A percentile compares a stretch with the other conserved stretches of the same genome.
phyloP scores from a whole-genome alignment of 208 protist genomes.

The Wallacemonas sp. region DNA sequence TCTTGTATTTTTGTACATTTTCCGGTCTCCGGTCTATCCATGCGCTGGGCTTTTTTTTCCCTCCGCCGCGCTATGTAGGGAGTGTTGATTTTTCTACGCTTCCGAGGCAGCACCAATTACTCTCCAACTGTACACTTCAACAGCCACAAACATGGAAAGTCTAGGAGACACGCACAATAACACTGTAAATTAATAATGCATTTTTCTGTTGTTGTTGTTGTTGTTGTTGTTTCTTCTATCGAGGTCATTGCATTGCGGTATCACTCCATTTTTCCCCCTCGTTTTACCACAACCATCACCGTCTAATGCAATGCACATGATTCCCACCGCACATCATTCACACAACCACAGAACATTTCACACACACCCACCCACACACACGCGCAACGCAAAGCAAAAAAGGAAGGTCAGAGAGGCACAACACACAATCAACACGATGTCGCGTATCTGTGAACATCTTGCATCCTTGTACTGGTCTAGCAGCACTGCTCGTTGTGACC shows the following conservation, averaged over 20 bases:
- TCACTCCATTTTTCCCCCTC: neutral
- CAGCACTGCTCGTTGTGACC: neutral
- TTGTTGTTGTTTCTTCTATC: too few relatives aligned
- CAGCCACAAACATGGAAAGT: neutral
- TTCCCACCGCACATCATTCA: neutral
- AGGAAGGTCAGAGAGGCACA: too few relatives aligned
- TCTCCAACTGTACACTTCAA: slow-evolving; percentile 11
- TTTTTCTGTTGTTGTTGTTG: slow-evolving; percentile 16
- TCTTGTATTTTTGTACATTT: slow-evolving; percentile 13
- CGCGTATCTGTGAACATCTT: too few relatives aligned
- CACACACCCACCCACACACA: too few relatives aligned
- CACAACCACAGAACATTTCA: neutral
- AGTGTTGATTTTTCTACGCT: slow-evolving; percentile 7
- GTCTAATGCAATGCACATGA: neutral
- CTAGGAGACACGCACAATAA: neutral
- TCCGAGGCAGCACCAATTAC: neutral
- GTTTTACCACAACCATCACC: slow-evolving; percentile 12
- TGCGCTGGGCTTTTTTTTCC: slow-evolving; percentile 28
- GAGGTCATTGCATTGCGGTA: neutral
- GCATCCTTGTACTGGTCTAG: too few relatives aligned
- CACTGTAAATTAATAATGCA: slow-evolving; percentile 10
- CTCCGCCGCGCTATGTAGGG: neutral
- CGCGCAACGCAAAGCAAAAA: too few relatives aligned
- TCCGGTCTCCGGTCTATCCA: neutral
- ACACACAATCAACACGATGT: too few relatives aligned